Evolutionary conservation across 768 basidiomycete species (phyloP).

Genomic region (Stropharia rugosoannulata): DNA sequence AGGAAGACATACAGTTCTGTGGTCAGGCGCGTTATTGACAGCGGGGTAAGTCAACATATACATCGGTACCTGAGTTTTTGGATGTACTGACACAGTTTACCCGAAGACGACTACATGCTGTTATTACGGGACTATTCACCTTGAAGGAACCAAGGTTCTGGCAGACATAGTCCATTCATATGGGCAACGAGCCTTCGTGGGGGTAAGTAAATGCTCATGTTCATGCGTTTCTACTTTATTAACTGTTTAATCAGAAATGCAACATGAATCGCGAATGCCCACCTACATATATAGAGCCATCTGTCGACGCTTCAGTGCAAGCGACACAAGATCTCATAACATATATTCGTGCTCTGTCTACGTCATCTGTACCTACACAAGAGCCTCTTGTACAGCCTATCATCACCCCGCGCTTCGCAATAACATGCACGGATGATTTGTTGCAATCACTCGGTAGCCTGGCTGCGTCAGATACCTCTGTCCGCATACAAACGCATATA

Average conservation of each 20-base stretch:
- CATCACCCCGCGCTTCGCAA: constrained; percentile 95
- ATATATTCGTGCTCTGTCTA: constrained; percentile 59
- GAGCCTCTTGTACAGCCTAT: constrained; percentile 82
- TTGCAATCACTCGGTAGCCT: constrained; percentile 61
- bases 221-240: constrained; percentile 5
- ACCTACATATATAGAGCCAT: constrained; percentile 67
- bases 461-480: constrained; percentile 52
- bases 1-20: constrained; percentile 64
- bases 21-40: constrained; percentile 67
- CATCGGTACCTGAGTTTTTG: constrained; percentile 7
- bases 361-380: constrained; percentile 17
- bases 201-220: constrained; percentile 46
- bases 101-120: constrained; percentile 89
- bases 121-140: constrained; percentile 85
- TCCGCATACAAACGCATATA: constrained; percentile 92
- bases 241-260: constrained; percentile 58
- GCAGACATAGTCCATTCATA: constrained; percentile 64
- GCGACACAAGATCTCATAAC: constrained; percentile 65
- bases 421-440: constrained; percentile 78
- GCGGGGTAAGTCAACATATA: constrained; percentile 56
- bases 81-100: constrained; percentile 5
- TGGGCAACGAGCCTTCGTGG: constrained; percentile 86
- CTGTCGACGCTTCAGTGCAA: constrained; percentile 53
- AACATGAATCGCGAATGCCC: constrained; percentile 84
- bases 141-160: constrained; percentile 76